These are phyloP conservation scores for Ramaria rubella DNA, from an alignment of 768 basidiomycete genomes.

Conservation along the genomic window DNA sequence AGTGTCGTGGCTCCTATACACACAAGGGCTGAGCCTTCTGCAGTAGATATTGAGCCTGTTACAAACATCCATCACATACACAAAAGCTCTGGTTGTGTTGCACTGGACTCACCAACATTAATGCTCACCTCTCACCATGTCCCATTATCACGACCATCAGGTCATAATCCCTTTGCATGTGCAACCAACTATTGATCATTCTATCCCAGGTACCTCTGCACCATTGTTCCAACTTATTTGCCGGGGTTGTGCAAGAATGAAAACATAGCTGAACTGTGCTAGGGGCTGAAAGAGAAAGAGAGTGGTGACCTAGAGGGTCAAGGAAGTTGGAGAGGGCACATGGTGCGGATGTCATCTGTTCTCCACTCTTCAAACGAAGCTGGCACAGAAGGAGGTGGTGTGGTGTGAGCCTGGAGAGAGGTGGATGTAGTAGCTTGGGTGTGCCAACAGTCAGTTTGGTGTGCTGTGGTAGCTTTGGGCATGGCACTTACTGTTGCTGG, in stretches of 20 bases:
- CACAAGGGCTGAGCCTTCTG: conserved; percentile 88
- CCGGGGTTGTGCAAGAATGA: too few species aligned
- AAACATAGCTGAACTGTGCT: too few species aligned
- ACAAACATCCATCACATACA: neutral
- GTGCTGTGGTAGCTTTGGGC: neutral
- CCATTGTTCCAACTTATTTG: too few species aligned
- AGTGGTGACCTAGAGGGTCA: conserved; percentile 38
- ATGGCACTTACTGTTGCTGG: conserved; percentile 46
- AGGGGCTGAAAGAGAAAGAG: too few species aligned
- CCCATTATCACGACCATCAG: conserved; percentile 69
- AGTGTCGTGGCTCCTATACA: conserved; percentile 89
- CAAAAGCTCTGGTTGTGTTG: neutral
- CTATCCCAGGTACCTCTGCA: too few species aligned
- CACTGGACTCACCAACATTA: conserved; percentile 65
- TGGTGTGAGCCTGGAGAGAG: conserved; percentile 73
- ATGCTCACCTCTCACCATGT: conserved; percentile 72
- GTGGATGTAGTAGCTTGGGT: conserved; percentile 69
- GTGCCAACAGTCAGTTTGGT: neutral
- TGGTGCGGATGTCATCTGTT: neutral
- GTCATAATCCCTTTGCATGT: too few species aligned
- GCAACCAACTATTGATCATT: too few species aligned
- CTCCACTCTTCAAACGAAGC: too few species aligned
- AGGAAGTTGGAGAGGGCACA: too few species aligned
- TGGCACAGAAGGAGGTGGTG: conserved; percentile 46
- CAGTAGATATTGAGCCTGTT: conserved; percentile 87